Conservation (phyloP, 345 rosid species). For the Adansonia digitata region DNA sequence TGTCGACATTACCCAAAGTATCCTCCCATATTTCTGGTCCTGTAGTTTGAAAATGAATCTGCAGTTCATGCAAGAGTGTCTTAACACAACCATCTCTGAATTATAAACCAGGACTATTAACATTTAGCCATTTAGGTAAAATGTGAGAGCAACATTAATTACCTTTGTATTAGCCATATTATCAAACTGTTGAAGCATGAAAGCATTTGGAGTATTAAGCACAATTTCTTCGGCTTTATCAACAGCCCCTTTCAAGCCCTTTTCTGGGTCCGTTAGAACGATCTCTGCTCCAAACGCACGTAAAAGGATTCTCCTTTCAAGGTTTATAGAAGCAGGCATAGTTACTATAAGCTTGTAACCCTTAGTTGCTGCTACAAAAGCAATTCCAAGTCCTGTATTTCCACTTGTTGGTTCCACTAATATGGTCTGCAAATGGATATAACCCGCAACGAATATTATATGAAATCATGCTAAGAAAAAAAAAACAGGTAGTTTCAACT, state of each 20-base stretch:
- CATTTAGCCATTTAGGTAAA: neutral
- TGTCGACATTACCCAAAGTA: slow-evolving; percentile 65
- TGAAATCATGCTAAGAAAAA: neutral
- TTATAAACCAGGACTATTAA: neutral
- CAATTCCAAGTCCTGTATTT: slow-evolving; percentile 85
- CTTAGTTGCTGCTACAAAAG: slow-evolving; percentile 85
- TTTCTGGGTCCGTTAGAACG: slow-evolving; percentile 76
- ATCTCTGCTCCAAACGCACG: slow-evolving; percentile 88
- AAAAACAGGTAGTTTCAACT: neutral
- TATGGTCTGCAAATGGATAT: slow-evolving; percentile 45
- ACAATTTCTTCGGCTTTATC: slow-evolving; percentile 83
- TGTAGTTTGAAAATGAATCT: slow-evolving; percentile 88
- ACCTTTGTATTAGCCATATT: slow-evolving; percentile 75
- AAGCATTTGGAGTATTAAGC: slow-evolving; percentile 57
- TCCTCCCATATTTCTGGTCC: slow-evolving; percentile 98
- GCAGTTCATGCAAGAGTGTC: slow-evolving; percentile 22
- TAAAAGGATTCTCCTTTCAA: slow-evolving; percentile 80
- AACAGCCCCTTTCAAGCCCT: slow-evolving; percentile 80
- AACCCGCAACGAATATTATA: neutral
- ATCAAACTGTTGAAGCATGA: slow-evolving; percentile 81
- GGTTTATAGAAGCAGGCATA: slow-evolving; percentile 84
- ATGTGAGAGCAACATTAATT: neutral
- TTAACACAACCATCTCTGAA: neutral
- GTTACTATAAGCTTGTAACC: slow-evolving; percentile 78
- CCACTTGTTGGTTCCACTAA: slow-evolving; percentile 86